A percentile compares a stretch with the other conserved stretches of the same genome.
Conservation (phyloP, 1,284 basidiomycete genomes). For the Pseudozyma tsukubaensis region DNA sequence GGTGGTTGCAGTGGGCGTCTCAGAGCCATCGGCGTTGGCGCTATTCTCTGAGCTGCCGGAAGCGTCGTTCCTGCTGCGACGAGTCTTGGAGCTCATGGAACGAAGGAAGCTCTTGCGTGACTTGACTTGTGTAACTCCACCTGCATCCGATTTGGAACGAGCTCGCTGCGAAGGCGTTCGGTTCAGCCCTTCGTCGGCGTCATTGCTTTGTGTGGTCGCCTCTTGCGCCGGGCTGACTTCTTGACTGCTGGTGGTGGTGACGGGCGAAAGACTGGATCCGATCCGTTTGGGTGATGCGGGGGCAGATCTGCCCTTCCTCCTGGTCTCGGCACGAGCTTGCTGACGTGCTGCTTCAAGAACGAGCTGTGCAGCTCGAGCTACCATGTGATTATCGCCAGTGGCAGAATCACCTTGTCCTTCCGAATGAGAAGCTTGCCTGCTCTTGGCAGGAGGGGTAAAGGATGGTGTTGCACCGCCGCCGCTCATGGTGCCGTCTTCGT, state of each 20-base stretch:
- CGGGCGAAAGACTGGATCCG: constrained; percentile 25
- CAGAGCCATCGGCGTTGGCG: constrained; percentile 1
- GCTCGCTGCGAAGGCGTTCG: constrained; percentile 31
- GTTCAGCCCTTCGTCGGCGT: constrained; percentile 4
- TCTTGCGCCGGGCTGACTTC: constrained; percentile 3
- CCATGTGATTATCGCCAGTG: constrained; percentile 38
- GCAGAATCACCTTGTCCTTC: constrained; percentile 7
- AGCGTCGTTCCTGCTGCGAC: constrained; percentile 13
- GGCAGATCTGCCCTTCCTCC: constrained; percentile 42
- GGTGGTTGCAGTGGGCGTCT: constrained; percentile 22
- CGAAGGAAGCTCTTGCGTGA: constrained; percentile 42
- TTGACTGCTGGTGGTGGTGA: constrained; percentile 10
- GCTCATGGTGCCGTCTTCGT: constrained; percentile 7
- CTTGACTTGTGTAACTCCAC: constrained; percentile 27
- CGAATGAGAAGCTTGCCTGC: constrained; percentile 17
- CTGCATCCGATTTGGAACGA: constrained; percentile 50
- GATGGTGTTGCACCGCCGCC: constrained; percentile 17
- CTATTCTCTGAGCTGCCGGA: constrained; percentile 4
- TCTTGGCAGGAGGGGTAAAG: constrained; percentile 26
- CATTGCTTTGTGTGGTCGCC: not conserved
- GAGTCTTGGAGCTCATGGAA: constrained; percentile 25
- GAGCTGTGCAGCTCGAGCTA: constrained; percentile 49
- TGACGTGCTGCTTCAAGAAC: constrained; percentile 53
- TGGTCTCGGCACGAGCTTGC: constrained; percentile 44
- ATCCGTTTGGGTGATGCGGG: constrained; percentile 45